Conservation (phyloP, 441 rosid species). For the Hypseocharis bilobata region DNA sequence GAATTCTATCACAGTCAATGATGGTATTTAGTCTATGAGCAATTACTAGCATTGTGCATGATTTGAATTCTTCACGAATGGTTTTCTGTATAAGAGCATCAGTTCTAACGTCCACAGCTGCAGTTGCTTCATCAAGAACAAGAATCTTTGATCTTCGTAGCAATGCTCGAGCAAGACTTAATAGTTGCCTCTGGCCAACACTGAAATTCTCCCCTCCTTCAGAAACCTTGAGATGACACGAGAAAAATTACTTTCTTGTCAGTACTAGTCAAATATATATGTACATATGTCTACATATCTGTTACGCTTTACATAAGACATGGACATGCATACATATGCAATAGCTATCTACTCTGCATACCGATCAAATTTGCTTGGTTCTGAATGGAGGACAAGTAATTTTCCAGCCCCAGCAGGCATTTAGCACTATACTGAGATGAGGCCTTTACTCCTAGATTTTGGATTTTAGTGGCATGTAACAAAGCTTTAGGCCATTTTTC, state of each 20-base stretch:
- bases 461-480: background rate
- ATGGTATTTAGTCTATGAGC: constrained; percentile 89
- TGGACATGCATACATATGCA: background rate
- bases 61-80: constrained; percentile 79
- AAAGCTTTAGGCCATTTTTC: background rate
- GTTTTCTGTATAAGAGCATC: constrained; percentile 92
- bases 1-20: constrained; percentile 76
- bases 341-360: background rate
- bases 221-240: constrained; percentile 51
- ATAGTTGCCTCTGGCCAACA: constrained; percentile 82
- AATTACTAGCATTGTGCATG: constrained; percentile 88
- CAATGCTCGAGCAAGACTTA: constrained; percentile 89
- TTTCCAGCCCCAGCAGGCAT: no score
- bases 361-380: background rate
- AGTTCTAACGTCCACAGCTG: constrained; percentile 90
- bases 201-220: constrained; percentile 94
- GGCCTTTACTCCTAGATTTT: background rate
- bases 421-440: no score
- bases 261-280: background rate
- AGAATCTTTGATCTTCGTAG: constrained; percentile 87
- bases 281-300: background rate
- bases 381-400: background rate
- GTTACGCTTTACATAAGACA: background rate
- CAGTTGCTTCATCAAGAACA: constrained; percentile 95
- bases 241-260: constrained; percentile 2